A percentile compares a stretch with the other conserved stretches of the same genome.
Conservation (phyloP, 2,329 filamentous ascomycete genomes). For the Aureobasidium pullulans region DNA sequence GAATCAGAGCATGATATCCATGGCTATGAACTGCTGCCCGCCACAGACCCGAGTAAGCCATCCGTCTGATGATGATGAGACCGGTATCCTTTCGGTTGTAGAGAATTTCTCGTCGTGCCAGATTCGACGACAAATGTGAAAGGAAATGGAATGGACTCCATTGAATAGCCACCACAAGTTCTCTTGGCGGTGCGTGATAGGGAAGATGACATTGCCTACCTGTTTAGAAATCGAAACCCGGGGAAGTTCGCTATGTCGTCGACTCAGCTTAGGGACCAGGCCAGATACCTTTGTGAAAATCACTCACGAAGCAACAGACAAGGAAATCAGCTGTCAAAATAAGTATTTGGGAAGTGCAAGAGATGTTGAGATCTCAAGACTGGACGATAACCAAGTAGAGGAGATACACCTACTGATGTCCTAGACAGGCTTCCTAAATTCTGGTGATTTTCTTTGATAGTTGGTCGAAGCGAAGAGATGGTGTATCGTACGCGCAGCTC, state of each 20-base stretch:
- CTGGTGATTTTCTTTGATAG: neutral
- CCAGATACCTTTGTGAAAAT: neutral
- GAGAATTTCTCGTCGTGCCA: neutral
- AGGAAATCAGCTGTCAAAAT: neutral
- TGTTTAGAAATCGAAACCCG: neutral
- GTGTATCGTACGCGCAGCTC: neutral
- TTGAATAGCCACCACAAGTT: neutral
- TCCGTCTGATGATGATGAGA: neutral
- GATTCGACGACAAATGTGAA: neutral
- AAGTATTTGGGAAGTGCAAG: neutral
- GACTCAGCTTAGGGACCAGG: constrained; percentile 3
- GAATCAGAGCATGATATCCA: neutral
- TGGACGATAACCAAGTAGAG: neutral
- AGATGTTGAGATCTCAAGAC: constrained; percentile 11
- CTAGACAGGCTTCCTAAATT: neutral
- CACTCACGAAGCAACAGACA: constrained; percentile 8
- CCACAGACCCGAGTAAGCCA: neutral
- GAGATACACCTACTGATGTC: constrained; percentile 4
- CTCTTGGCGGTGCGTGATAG: neutral
- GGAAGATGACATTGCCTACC: constrained; percentile 3
- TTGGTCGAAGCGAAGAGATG: neutral
- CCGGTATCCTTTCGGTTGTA: neutral
- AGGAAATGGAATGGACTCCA: too few species aligned
- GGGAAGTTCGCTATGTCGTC: neutral
- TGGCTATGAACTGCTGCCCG: neutral